Percentiles rank a stretch among this genome's conserved stretches.
Conservation (phyloP, 345 rosid species). For the Eucalyptus microcorys region DNA sequence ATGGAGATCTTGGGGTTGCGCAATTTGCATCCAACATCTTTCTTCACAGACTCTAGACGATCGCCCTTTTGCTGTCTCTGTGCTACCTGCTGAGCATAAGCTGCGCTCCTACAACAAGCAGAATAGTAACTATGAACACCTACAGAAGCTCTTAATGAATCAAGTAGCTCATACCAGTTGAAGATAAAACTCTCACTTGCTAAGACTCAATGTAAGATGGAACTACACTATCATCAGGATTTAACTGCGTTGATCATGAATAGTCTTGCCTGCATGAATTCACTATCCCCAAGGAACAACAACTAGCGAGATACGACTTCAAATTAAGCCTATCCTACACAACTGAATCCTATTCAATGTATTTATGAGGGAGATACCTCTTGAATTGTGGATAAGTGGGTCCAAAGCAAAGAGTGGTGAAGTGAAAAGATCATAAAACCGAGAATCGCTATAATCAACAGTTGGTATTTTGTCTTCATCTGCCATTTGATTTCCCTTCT, state of each 20-base stretch:
- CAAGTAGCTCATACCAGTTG: neutral
- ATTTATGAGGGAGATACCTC: slow-evolving; percentile 27
- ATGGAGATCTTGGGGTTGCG: too few relatives aligned
- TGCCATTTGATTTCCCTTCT: slow-evolving; percentile 28
- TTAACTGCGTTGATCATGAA: neutral
- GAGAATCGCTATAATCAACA: slow-evolving; percentile 40
- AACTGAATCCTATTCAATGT: neutral
- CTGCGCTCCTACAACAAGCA: slow-evolving; percentile 64
- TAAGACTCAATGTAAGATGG: neutral
- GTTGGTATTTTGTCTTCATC: slow-evolving; percentile 64
- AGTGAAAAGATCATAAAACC: slow-evolving; percentile 51
- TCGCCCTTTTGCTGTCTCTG: slow-evolving; percentile 35
- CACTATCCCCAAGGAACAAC: neutral
- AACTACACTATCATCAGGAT: neutral
- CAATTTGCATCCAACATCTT: too few relatives aligned
- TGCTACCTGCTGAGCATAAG: slow-evolving; percentile 56
- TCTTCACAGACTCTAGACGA: neutral
- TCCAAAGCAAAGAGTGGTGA: slow-evolving; percentile 69
- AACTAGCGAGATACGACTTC: neutral
- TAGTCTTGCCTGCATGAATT: neutral
- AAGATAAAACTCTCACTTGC: neutral
- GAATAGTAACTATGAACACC: neutral
- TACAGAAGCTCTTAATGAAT: neutral
- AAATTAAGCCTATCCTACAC: neutral
- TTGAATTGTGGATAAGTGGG: slow-evolving; percentile 92